Evolutionary conservation across 2,329 filamentous ascomycete species (phyloP), one percentile per base, ranked within the genome.

Genomic region (Hypoxylon sp.): DNA sequence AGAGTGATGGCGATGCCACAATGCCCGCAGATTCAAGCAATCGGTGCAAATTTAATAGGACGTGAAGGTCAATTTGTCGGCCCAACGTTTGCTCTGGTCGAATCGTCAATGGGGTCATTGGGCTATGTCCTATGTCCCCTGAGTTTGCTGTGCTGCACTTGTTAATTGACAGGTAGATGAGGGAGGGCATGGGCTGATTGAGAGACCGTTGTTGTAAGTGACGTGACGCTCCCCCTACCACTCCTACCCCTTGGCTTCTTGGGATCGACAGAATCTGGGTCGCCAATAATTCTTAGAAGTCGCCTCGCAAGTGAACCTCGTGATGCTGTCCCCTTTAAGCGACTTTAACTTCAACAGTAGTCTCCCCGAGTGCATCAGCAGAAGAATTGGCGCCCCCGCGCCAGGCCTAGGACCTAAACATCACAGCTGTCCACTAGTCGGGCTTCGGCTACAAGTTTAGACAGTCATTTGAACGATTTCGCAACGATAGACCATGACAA

Each of bases 401-500:
- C 64, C 56, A 51, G 50, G 41, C 58, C 50, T 56, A 41, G 24
- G 24, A 26, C 24, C 24, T 26, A 26, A 26, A 26, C 7, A 53
- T 58, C 39, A 62, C 56, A 47, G 46, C 58, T 51, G 24, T 39
- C 55, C 37, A 46, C 59, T 44, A 43, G 24, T 32, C 49, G n/a
- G 52, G 46, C 39, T 63, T 48, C 50, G 54, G 50, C 44, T 58
- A 41, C 60, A 54, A 37, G 60, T 30, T 46, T 56, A 24, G 56
- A 55, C 56, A 64, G 65, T 68, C 65, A 68, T 62, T 68, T 68
- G 65, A 44, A 64, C 65, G 50, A 60, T 68, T 63, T 66, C 59
- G 57, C 56, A 32, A 68, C 56, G 56, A 64, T 66, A 58, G 34
- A 65, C 56, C 49, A 63, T 65, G 65, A 62, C 65, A 67, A 62